phyloP scores from a whole-genome alignment of 352 stramenopile genomes.

The Phytophthora cactorum region DNA sequence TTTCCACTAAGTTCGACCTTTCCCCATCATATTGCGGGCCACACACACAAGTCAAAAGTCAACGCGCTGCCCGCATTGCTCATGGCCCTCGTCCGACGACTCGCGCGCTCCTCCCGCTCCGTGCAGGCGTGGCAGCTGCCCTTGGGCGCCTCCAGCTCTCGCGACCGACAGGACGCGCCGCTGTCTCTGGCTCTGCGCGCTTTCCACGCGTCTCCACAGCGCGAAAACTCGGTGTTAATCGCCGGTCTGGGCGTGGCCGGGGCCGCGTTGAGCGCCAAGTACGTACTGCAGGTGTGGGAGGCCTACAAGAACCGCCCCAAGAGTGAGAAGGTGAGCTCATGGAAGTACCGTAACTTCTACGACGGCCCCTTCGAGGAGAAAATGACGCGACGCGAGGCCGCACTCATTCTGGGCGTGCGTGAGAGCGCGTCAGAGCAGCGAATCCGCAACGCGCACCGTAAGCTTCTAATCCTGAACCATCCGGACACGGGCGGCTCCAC shows the following conservation, averaged over 20 bases:
- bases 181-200: constrained; percentile 35
- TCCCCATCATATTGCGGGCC: background rate
- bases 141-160: background rate
- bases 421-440: constrained; percentile 94
- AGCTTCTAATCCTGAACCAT: constrained; percentile 99
- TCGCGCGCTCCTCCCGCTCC: constrained; percentile 26
- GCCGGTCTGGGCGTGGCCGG: constrained; percentile 72
- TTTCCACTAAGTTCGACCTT: constrained; percentile 7
- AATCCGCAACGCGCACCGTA: constrained; percentile 98
- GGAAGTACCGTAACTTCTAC: constrained; percentile 93
- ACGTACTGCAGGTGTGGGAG: constrained; percentile 79
- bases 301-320: constrained; percentile 79
- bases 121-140: constrained; percentile 26
- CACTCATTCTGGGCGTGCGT: constrained; percentile 98
- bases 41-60: constrained; percentile 3
- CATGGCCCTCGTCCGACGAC: constrained; percentile 42
- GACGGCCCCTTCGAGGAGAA: constrained; percentile 98
- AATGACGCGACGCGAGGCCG: constrained; percentile 99
- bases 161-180: background rate
- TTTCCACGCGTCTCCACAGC: constrained; percentile 73
- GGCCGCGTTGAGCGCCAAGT: constrained; percentile 78
- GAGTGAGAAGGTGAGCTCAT: constrained; percentile 62
- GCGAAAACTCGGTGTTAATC: constrained; percentile 67
- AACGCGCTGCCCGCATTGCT: background rate
- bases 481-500: constrained; percentile 98